Evolutionary conservation across 2,329 filamentous ascomycete genomes (phyloP).

Genomic region (Hymenoscyphus albidus): DNA sequence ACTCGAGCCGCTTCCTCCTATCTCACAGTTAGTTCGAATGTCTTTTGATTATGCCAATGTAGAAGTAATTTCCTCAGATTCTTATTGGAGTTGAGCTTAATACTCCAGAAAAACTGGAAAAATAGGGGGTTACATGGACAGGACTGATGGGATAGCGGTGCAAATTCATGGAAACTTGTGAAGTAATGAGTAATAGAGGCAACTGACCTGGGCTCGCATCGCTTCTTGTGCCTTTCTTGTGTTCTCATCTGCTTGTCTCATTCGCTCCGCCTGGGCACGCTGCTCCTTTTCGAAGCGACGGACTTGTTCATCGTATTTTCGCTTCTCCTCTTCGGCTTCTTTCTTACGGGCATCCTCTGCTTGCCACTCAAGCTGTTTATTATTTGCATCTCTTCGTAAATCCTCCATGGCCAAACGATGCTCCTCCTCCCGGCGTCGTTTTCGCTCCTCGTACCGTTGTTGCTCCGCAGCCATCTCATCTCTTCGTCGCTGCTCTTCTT

Average conservation of each 20-base stretch:
- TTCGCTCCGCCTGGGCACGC: background rate
- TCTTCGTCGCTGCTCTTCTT: background rate
- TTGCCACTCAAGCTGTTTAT: background rate
- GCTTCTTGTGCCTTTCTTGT: background rate
- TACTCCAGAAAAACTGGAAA: background rate
- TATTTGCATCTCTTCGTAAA: background rate
- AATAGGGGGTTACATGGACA: background rate
- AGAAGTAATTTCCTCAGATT: background rate
- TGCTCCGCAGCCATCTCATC: background rate
- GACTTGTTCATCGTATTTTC: background rate
- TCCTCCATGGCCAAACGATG: background rate
- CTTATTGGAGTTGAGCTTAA: background rate
- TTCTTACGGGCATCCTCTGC: background rate
- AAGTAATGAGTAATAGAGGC: background rate
- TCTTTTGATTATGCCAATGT: too few species aligned
- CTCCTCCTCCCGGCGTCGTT: background rate
- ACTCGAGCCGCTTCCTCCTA: background rate
- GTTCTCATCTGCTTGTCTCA: background rate
- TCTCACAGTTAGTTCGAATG: background rate
- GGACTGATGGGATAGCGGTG: background rate
- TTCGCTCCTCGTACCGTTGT: background rate
- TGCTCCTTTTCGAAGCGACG: background rate
- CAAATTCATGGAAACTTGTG: background rate
- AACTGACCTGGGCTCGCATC: background rate
- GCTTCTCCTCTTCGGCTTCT: background rate